Evolutionary conservation across 306 rosid genomes (phyloP).

Genomic region (Cajanus cajan): DNA sequence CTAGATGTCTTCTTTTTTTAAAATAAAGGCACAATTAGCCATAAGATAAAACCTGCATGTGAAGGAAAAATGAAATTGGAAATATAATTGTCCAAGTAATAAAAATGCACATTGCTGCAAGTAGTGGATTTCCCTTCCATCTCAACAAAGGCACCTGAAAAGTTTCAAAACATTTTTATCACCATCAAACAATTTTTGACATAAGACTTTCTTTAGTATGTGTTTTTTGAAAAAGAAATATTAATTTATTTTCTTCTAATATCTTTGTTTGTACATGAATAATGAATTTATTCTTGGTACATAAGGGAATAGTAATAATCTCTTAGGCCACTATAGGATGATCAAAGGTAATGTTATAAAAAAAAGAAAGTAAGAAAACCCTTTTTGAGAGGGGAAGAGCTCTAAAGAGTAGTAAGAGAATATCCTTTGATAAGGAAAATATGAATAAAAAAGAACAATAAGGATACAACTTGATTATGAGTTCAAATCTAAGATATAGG

Average conservation of each 20-base stretch:
- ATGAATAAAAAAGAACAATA: no score
- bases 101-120: conserved; percentile 73
- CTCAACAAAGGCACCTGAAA: conserved; percentile 71
- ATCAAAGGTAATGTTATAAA: no score
- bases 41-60: not conserved
- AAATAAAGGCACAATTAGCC: not conserved
- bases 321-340: no score
- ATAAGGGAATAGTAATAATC: no score
- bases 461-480: no score
- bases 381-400: no score
- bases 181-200: not conserved
- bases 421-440: no score
- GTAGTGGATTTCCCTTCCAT: conserved; percentile 77
- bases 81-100: not conserved
- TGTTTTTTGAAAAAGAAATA: not conserved
- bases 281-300: no score
- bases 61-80: not conserved
- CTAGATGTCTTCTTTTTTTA: not conserved
- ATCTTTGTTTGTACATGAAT: not conserved
- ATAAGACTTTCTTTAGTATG: not conserved
- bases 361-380: no score
- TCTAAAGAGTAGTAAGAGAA: no score
- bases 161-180: not conserved
- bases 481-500: no score
- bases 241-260: not conserved